Conservation (phyloP, 2,329 filamentous ascomycete genomes). For the Exophiala dermatitidis region DNA sequence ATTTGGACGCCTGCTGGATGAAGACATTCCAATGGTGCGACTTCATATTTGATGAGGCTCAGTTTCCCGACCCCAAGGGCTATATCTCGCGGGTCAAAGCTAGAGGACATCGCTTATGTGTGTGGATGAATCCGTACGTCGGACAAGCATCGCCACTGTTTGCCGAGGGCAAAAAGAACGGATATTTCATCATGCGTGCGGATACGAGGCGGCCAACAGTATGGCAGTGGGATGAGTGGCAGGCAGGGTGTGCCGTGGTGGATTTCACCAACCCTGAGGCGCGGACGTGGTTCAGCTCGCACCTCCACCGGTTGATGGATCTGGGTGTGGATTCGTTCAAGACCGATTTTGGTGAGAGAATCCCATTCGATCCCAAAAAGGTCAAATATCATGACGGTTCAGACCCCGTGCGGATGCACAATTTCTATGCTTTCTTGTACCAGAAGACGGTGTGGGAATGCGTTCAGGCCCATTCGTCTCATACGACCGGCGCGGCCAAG, state of each 20-base stretch:
- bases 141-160: slow-evolving; percentile 63
- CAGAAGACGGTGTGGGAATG: slow-evolving; percentile 61
- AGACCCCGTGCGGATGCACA: slow-evolving; percentile 64
- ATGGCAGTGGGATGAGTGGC: slow-evolving; percentile 73
- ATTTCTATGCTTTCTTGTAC: slow-evolving; percentile 68
- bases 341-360: slow-evolving; percentile 68
- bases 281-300: slow-evolving; percentile 55
- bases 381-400: slow-evolving; percentile 57
- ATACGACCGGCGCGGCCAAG: too few relatives aligned
- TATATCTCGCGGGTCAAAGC: slow-evolving; percentile 60
- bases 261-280: slow-evolving; percentile 69
- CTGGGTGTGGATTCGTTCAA: slow-evolving; percentile 66
- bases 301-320: slow-evolving; percentile 58
- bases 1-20: slow-evolving; percentile 75
- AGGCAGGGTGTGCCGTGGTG: slow-evolving; percentile 66
- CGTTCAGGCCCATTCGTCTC: too few relatives aligned
- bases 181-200: slow-evolving; percentile 62
- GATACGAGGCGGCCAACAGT: slow-evolving; percentile 51
- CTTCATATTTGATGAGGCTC: slow-evolving; percentile 61
- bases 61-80: slow-evolving; percentile 60
- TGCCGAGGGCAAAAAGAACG: slow-evolving; percentile 53
- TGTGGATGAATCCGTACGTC: slow-evolving; percentile 72
- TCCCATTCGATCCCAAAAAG: slow-evolving; percentile 49
- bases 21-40: slow-evolving; percentile 69
- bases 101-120: slow-evolving; percentile 59